Evolutionary conservation across 2,329 filamentous ascomycete species (phyloP).

Genomic region (Neopestalotiopsis clavispora): DNA sequence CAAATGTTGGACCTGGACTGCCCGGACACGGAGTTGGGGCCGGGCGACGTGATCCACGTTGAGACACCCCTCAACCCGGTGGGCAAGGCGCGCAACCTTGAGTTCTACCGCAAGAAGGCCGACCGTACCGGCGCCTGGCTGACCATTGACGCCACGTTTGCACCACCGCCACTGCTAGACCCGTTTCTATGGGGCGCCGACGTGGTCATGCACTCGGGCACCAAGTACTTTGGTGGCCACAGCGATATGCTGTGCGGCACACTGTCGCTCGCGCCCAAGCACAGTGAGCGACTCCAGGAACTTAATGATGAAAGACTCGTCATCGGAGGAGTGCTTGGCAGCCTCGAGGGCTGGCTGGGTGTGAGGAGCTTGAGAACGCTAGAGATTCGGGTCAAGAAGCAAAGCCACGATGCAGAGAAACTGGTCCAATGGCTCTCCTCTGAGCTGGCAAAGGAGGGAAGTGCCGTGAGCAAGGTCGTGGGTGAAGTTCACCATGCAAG

Average conservation of each 20-base stretch:
- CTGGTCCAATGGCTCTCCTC: conserved; percentile 75
- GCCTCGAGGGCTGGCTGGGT: conserved; percentile 89
- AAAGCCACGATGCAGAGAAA: conserved; percentile 71
- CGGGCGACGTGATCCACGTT: conserved; percentile 85
- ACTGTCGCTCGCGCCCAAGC: conserved; percentile 65
- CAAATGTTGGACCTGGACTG: conserved; percentile 74
- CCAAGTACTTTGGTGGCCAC: conserved; percentile 96
- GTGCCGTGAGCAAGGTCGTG: conserved; percentile 58
- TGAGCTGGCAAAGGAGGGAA: conserved; percentile 32
- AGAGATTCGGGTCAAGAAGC: conserved; percentile 78
- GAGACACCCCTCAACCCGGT: conserved; percentile 95
- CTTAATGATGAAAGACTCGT: conserved; percentile 74
- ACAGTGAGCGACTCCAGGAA: conserved; percentile 59
- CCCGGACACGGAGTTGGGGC: conserved; percentile 66
- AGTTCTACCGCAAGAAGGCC: conserved; percentile 73
- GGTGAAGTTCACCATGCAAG: conserved; percentile 75
- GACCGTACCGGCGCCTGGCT: conserved; percentile 75
- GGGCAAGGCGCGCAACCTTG: conserved; percentile 78
- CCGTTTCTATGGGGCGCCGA: conserved; percentile 84
- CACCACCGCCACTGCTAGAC: conserved; percentile 85
- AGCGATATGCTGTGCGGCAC: conserved; percentile 92
- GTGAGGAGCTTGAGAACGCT: conserved; percentile 85
- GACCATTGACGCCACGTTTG: conserved; percentile 91
- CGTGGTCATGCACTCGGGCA: conserved; percentile 88
- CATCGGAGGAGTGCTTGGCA: conserved; percentile 85